Percentiles rank a stretch among this genome's conserved stretches.
These are phyloP conservation scores for Aspergillus amoenus DNA, from an alignment of 2,329 filamentous ascomycete genomes.

Conservation along the genomic window DNA sequence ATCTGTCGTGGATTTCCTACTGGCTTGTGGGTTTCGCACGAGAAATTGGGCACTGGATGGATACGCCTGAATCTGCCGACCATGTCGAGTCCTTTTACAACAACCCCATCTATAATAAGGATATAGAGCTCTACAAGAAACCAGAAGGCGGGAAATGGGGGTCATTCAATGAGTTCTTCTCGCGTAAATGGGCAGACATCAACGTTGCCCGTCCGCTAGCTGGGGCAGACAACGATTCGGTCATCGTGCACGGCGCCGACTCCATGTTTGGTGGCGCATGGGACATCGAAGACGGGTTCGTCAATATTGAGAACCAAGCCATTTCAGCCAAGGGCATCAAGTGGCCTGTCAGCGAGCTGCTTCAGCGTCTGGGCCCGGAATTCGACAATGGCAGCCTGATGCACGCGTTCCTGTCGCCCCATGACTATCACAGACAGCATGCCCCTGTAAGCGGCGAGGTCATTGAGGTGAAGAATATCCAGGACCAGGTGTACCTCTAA, in stretches of 20 bases:
- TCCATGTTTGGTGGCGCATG: not conserved
- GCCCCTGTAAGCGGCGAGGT: constrained; percentile 7
- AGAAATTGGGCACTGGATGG: constrained; percentile 10
- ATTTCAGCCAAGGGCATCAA: not conserved
- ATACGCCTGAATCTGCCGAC: constrained; percentile 6
- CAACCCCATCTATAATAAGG: constrained; percentile 2
- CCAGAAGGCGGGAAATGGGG: constrained; percentile 8
- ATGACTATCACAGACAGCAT: constrained; percentile 15
- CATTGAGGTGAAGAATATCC: not conserved
- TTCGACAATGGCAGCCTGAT: constrained; percentile 5
- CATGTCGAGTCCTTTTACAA: constrained; percentile 8
- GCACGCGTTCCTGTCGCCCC: constrained; percentile 8
- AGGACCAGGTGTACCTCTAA: constrained; percentile 2
- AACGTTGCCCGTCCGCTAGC: not conserved
- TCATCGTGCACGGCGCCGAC: not conserved
- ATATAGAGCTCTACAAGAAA: not conserved
- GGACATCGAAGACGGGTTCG: too few relatives aligned
- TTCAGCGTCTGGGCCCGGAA: not conserved
- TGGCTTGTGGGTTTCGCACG: constrained; percentile 14
- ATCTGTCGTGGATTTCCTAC: constrained; percentile 13
- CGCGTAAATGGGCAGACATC: not conserved
- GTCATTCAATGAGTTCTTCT: constrained; percentile 17
- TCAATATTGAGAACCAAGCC: not conserved
- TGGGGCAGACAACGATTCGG: not conserved
- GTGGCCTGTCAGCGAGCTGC: not conserved